Evolutionary conservation across 1,139 yeast genomes (phyloP), one percentile per base, ranked within the genome.

Genomic region (Zygoascus meyerae): DNA sequence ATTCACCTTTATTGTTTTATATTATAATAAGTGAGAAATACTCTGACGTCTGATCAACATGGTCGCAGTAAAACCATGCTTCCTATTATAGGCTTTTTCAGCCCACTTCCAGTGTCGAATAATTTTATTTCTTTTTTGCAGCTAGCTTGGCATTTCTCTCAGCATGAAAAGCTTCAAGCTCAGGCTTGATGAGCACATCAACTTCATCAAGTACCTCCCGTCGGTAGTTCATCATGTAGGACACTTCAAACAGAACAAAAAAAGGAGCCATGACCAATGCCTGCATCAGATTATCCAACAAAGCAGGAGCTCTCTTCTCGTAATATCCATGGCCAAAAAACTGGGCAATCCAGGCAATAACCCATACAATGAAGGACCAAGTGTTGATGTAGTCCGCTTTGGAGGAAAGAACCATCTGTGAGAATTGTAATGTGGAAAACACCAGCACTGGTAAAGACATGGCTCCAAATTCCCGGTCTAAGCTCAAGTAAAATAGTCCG

Each of bases 201-300:
- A 85, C 78, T 28, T 68, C 57, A 52, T 70, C 68, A 57, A 81
- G 72, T 52, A 86, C 66, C 34, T 77, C 80, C 38, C 60, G 66
- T 55, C 78, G 73, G 58, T 68, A 74, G 0, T 97, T 97, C 7
- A 81, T 58, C 52, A 71, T 65, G 59, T 86, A 86, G 9, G 86
- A 75, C 4, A 83, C 59, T 63, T 92, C 97, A 64, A 82, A 86
- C 10, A 82, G 70, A 9, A 89, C 95, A 62, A 92, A 90, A 59
- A 79, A 87, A 1, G 97, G 97, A 0, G 97, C 97, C 55, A 89
- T 72, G 0, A 90, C 90, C 31, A 92, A 64, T 1, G 97, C 95
- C 61, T 89, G 97, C 10, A 83, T 68, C 45, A 87, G 68, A 60
- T 83, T 90, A 59, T 89, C 96, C 44, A 86, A 64, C 49, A 92